Base-by-base conservation (phyloP, 495 filamentous ascomycete genomes). In the Xylaria nigripes region DNA sequence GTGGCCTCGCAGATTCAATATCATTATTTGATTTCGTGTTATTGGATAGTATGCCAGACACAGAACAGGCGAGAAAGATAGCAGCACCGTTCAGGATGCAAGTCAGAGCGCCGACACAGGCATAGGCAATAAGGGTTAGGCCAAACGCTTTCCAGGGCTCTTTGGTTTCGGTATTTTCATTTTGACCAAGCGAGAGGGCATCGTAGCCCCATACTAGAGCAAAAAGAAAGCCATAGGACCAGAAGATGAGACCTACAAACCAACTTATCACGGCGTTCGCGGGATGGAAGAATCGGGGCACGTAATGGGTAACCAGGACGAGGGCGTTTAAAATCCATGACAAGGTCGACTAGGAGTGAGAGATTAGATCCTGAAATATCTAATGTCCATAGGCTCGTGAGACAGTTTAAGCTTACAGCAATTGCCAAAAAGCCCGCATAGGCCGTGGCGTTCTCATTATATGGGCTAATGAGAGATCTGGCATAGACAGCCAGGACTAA, bases 171-270 rank as follows among this genome's bases (percentile, higher is more conserved):
- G 23, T 30, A 36, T 6, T 56, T 30, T n/a, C n/a, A n/a, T n/a
- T n/a, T n/a, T n/a, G n/a, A 8, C 51, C 41, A 9, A 58, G 56
- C 6, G 54, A 62, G 19, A 70, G 62, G 50, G 47, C 63, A 19
- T 60, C 24, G 15, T 59, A 48, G 3, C 70, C 70, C 19, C 52
- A 41, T 46, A 62, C 67, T 10, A 72, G 70, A 8, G 69, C 60
- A 66, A 66, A 74, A 15, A 65, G 62, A 71, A 71, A 75, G n/a
- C 57, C 70, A 0, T 54, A 44, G 6, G 74, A 62, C 72, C 72
- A 75, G 54, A 72, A 73, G 40, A 75, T 65, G 27, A 64, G 19
- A 46, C 51, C 57, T 49, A 75, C 58, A 40, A 59, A 48, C 56
- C 71, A 68, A 18, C 49, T 53, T 38, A 70, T 40, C 10, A 72